Conservation (phyloP, 1,139 yeast species). For the Geotrichum bryndzae region DNA sequence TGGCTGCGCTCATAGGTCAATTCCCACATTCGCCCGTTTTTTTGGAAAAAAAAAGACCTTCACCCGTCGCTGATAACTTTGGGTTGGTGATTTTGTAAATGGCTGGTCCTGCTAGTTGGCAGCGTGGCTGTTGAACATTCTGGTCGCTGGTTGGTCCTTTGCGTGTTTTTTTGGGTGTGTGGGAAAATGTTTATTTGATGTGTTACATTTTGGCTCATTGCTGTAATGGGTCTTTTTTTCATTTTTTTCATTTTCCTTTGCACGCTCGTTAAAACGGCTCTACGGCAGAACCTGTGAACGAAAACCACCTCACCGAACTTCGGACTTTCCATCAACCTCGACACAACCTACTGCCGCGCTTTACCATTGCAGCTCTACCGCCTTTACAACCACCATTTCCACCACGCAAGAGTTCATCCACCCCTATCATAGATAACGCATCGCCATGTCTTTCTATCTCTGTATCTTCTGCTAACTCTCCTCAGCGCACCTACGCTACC, state of each 20-base stretch:
- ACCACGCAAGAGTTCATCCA: background rate
- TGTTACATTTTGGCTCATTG: background rate
- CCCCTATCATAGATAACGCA: background rate
- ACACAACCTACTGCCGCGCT: background rate
- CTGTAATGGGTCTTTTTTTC: background rate
- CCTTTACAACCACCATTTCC: background rate
- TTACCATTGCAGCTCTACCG: background rate
- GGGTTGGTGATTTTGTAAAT: background rate
- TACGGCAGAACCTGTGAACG: background rate
- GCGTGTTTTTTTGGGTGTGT: background rate
- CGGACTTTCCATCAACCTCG: slow-evolving; percentile 4
- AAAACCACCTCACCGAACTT: background rate
- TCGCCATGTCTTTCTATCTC: slow-evolving; percentile 27
- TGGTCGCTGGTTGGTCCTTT: slow-evolving; percentile 30
- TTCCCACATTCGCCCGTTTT: background rate
- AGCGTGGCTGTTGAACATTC: slow-evolving; percentile 27
- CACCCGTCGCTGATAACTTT: background rate
- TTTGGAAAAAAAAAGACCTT: background rate
- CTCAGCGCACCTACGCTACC: slow-evolving; percentile 36
- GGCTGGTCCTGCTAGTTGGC: background rate
- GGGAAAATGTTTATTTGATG: background rate
- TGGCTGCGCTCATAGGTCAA: background rate
- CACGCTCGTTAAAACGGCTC: background rate
- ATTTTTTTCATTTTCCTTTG: background rate
- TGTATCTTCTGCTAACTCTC: background rate